A percentile compares a stretch with the other conserved stretches of the same genome.
These are phyloP conservation scores for Venturia pyrina DNA, from an alignment of 2,329 filamentous ascomycete species.

Conservation along the genomic window DNA sequence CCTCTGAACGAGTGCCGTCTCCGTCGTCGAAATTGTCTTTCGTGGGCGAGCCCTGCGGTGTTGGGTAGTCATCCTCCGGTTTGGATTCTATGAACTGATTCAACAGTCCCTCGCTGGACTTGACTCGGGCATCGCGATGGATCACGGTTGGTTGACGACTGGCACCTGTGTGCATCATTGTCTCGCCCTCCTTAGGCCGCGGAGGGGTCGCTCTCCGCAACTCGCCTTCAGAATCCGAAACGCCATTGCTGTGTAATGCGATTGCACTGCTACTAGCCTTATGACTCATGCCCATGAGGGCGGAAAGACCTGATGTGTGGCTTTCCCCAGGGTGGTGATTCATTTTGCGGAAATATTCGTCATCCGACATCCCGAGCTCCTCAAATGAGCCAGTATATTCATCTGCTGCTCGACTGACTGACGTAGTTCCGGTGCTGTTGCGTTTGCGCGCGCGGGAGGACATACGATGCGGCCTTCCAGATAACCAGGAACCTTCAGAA, in stretches of 20 bases:
- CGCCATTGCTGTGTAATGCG: conserved; percentile 21
- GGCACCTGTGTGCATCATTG: conserved; percentile 41
- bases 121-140: conserved; percentile 43
- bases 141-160: conserved; percentile 55
- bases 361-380: conserved; percentile 55
- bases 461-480: conserved; percentile 53
- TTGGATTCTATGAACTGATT: conserved; percentile 37
- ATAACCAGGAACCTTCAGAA: conserved; percentile 93
- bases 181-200: conserved; percentile 22
- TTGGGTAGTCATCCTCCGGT: conserved; percentile 18
- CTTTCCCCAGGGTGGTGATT: conserved; percentile 35
- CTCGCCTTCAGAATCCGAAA: conserved; percentile 17
- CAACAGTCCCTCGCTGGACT: conserved; percentile 51
- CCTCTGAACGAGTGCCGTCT: conserved; percentile 7
- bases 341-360: conserved; percentile 61
- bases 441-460: conserved; percentile 35
- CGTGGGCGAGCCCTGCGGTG: conserved; percentile 16
- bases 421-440: conserved; percentile 36
- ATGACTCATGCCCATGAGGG: conserved; percentile 17
- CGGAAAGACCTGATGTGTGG: conserved; percentile 20
- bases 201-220: conserved; percentile 19
- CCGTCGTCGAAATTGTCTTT: conserved; percentile 15
- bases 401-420: conserved; percentile 30
- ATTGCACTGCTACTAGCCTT: conserved; percentile 38
- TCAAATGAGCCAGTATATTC: conserved; percentile 54